Conservation (phyloP, 2,329 filamentous ascomycete species). For the Colletotrichum magnum region DNA sequence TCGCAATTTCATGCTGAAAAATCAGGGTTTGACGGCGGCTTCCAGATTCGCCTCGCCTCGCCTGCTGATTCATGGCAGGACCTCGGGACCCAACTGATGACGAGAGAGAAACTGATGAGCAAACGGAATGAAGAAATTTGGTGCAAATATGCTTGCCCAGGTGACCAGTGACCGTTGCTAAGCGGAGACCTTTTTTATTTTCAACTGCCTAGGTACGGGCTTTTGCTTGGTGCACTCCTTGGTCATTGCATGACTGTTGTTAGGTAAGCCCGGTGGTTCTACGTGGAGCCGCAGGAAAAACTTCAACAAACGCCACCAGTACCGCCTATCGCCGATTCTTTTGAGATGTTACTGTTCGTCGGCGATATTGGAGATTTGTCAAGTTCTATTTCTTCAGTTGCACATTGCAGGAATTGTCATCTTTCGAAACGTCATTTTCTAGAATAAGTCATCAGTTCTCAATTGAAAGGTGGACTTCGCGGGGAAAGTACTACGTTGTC, state of each 20-base stretch:
- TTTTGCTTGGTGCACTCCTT: background rate
- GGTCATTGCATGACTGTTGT: background rate
- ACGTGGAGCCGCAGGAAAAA: too few species aligned
- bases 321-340: background rate
- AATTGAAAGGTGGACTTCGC: background rate
- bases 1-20: constrained; percentile 17
- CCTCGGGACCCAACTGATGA: constrained; percentile 19
- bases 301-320: too few species aligned
- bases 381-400: too few species aligned
- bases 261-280: background rate
- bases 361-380: too few species aligned
- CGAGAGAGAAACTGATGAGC: constrained; percentile 19
- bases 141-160: background rate
- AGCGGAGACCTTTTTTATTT: too few species aligned
- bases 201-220: too few species aligned
- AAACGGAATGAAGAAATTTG: constrained; percentile 1
- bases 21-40: constrained; percentile 5
- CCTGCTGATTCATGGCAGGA: constrained; percentile 13
- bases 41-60: background rate
- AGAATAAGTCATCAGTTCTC: too few species aligned
- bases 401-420: too few species aligned
- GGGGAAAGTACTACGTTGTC: background rate
- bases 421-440: too few species aligned
- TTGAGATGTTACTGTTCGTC: too few species aligned
- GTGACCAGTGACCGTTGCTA: background rate